Percentiles rank a stretch among this genome's conserved stretches.
phyloP scores from a whole-genome alignment of 495 filamentous ascomycete genomes.

The Penicillium manginii region DNA sequence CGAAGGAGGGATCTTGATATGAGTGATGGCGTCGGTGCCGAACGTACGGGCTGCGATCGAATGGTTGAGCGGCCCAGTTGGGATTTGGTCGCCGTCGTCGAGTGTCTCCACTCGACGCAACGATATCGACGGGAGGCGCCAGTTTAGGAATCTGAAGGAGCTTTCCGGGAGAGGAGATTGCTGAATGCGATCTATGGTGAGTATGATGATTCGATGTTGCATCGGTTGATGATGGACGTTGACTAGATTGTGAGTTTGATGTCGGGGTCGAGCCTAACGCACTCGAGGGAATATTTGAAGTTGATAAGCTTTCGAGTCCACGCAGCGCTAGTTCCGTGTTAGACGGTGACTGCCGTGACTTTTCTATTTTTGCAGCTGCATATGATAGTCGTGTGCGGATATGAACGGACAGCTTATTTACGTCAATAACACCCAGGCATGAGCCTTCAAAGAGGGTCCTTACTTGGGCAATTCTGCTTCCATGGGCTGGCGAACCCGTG shows the following conservation, averaged over 20 bases:
- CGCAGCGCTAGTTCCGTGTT: conserved; percentile 68
- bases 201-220: conserved; percentile 13
- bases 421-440: conserved; percentile 24
- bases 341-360: conserved; percentile 74
- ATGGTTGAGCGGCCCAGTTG: conserved; percentile 31
- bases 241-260: conserved; percentile 11
- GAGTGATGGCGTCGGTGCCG: conserved; percentile 46
- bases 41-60: conserved; percentile 25
- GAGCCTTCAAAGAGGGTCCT: conserved; percentile 15
- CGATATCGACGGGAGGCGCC: conserved; percentile 65
- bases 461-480: conserved; percentile 78
- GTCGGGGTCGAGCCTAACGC: conserved; percentile 13
- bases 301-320: conserved; percentile 54
- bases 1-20: conserved; percentile 34
- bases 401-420: conserved; percentile 68
- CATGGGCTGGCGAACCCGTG: conserved; percentile 62
- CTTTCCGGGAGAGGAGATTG: conserved; percentile 25
- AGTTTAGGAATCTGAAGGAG: conserved; percentile 39
- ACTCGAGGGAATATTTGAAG: conserved; percentile 11
- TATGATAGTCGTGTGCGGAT: conserved; percentile 82
- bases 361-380: conserved; percentile 86
- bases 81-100: conserved; percentile 47
- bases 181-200: conserved; percentile 28
- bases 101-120: conserved; percentile 29
- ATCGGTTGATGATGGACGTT: conserved; percentile 11